These are phyloP conservation scores for Kwoniella sp. DNA, from an alignment of 768 basidiomycete genomes.

Conservation along the genomic window DNA sequence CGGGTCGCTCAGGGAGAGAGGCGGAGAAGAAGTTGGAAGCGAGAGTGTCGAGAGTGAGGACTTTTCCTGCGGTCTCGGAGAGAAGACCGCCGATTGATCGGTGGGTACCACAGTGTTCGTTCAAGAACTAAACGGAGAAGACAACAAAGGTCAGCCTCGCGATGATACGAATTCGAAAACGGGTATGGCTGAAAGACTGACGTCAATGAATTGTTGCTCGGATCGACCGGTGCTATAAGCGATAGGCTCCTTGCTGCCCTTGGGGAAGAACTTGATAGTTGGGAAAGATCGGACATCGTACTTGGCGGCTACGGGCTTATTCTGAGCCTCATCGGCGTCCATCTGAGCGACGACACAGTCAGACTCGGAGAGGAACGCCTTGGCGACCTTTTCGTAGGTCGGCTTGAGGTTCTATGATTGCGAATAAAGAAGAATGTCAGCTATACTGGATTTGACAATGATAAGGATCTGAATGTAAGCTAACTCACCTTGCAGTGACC, in stretches of 20 bases:
- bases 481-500: slow-evolving; percentile 78
- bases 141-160: no score
- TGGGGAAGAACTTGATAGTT: slow-evolving; percentile 92
- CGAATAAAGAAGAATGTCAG: not conserved
- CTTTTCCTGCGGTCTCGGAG: slow-evolving; percentile 73
- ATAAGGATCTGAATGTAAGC: not conserved
- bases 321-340: slow-evolving; percentile 81
- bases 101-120: slow-evolving; percentile 70
- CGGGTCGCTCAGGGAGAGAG: slow-evolving; percentile 62
- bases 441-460: not conserved
- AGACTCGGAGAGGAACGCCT: slow-evolving; percentile 73
- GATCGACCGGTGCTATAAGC: slow-evolving; percentile 71
- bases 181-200: no score
- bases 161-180: no score
- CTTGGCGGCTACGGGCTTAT: slow-evolving; percentile 68
- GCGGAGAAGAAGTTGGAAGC: slow-evolving; percentile 75
- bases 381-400: slow-evolving; percentile 78
- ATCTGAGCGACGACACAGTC: slow-evolving; percentile 86
- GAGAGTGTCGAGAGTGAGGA: slow-evolving; percentile 72
- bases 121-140: slow-evolving; percentile 41
- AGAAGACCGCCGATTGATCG: slow-evolving; percentile 81
- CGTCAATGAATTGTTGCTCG: slow-evolving; percentile 54
- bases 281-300: slow-evolving; percentile 83
- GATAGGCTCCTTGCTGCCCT: slow-evolving; percentile 63
- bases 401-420: slow-evolving; percentile 69